Conservation (phyloP, 495 filamentous ascomycete species). For the Xylaria castorea region DNA sequence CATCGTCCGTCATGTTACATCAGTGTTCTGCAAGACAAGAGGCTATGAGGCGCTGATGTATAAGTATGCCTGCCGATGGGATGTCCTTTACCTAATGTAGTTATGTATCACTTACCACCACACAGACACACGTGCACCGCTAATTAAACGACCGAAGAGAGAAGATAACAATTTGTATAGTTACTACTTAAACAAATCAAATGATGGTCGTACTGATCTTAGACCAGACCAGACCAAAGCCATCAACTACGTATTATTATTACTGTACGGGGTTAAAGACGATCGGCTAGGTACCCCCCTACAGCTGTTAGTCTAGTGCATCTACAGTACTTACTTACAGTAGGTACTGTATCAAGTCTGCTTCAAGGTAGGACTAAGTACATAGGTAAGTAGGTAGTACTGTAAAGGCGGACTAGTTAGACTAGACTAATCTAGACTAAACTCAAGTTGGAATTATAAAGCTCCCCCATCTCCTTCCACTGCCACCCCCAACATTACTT, state of each 20-base stretch:
- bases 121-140: not conserved
- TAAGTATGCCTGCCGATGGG: not conserved
- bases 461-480: not conserved
- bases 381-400: no score
- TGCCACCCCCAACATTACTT: not conserved
- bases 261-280: conserved; percentile 10
- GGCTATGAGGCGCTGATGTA: not conserved
- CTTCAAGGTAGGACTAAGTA: conserved; percentile 1
- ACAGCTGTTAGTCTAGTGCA: not conserved
- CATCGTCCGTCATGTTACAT: conserved; percentile 5
- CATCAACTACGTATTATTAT: not conserved
- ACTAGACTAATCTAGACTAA: no score
- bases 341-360: not conserved
- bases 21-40: conserved; percentile 12
- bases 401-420: no score
- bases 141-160: not conserved
- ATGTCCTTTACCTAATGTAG: conserved; percentile 12
- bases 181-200: not conserved
- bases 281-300: not conserved
- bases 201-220: not conserved
- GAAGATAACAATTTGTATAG: not conserved
- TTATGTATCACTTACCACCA: conserved; percentile 4
- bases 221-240: not conserved
- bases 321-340: no score
- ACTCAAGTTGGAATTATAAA: conserved; percentile 4